Base-by-base conservation (phyloP, 2,329 filamentous ascomycete genomes). In the Aspergillus thermomutatus region DNA sequence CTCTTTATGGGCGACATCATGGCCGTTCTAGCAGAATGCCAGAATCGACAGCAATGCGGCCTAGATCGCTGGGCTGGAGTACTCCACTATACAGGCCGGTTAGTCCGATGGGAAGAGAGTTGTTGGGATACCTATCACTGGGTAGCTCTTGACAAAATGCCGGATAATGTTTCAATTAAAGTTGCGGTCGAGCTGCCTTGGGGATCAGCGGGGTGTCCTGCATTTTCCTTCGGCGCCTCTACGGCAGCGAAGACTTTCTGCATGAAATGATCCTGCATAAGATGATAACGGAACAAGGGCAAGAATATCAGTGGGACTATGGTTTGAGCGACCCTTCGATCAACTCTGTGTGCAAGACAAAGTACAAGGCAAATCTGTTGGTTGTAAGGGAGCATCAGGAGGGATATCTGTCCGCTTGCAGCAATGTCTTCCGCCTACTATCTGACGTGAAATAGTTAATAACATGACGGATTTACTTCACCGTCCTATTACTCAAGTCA, bases 201-300 rank as follows among this genome's bases (percentile, higher is more conserved):
- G 27, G 49, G 49, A 47, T 0, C 1, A 3, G 17, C 31, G 37
- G 49, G 21, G 0, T 55, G 31, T 51, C 40, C 53, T 31, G 48
- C 19, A n/a, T 55, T 55, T 55, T 51, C 41, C 48, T 55, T 49
- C 53, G 49, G 40, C 53, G 53, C 28, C 26, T 55, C 28, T 11
- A 23, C 41, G 34, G 21, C 26, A 48, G 40, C 37, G 6, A 51
- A 41, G 3, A 28, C 27, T 55, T 47, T 41, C 49, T 55, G 41
- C 53, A 48, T 40, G 53, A 51, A 28, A 55, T 55, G 53, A 55
- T 55, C 41, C 21, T 51, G 40, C 53, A 55, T 55, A 40, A 27
- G 19, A 51, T 48, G 53, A 55, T 55, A 28, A n/a, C 3, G 19
- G 27, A 48, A 4, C 0, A 27, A 1, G 53, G 53, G 9, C 10